A percentile compares a stretch with the other conserved stretches of the same genome.
Conservation (phyloP, 2,329 filamentous ascomycete genomes). For the Ceratocystis papillata region DNA sequence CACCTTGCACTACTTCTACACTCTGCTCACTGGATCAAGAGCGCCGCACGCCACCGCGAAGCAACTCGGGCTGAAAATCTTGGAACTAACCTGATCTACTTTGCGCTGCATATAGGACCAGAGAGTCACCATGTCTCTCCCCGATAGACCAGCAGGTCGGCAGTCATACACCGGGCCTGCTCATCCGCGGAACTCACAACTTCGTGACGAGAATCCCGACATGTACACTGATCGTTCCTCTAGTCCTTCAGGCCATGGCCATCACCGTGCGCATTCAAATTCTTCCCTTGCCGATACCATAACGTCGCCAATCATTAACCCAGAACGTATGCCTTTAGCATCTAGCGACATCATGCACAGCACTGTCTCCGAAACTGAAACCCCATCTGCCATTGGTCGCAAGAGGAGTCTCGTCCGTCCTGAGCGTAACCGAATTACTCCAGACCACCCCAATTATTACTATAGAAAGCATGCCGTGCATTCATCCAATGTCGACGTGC, state of each 20-base stretch:
- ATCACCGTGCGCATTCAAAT: slow-evolving; percentile 47
- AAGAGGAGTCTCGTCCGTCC: slow-evolving; percentile 85
- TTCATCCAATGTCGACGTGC: slow-evolving; percentile 80
- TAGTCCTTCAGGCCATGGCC: slow-evolving; percentile 35
- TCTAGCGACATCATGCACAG: slow-evolving; percentile 31
- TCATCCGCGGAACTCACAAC: slow-evolving; percentile 58
- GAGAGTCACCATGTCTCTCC: slow-evolving; percentile 45
- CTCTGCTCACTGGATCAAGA: not conserved
- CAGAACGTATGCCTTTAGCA: slow-evolving; percentile 48
- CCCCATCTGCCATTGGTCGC: slow-evolving; percentile 41
- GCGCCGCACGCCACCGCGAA: not conserved
- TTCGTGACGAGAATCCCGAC: slow-evolving; percentile 55
- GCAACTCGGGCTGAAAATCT: not conserved
- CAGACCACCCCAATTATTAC: slow-evolving; percentile 86
- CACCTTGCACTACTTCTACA: not conserved
- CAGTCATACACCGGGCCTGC: slow-evolving; percentile 51
- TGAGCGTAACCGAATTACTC: slow-evolving; percentile 74
- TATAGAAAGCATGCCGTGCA: slow-evolving; percentile 91
- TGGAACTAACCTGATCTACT: not conserved
- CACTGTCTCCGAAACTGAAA: slow-evolving; percentile 23
- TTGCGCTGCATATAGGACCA: slow-evolving; percentile 16
- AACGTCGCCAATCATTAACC: slow-evolving; percentile 43
- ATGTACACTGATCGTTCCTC: slow-evolving; percentile 54
- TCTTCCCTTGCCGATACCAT: slow-evolving; percentile 50
- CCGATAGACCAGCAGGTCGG: slow-evolving; percentile 53